A percentile compares a stretch with the other conserved stretches of the same genome.
phyloP scores from a whole-genome alignment of 1,284 basidiomycete genomes.

The Neonothopanus nambi region DNA sequence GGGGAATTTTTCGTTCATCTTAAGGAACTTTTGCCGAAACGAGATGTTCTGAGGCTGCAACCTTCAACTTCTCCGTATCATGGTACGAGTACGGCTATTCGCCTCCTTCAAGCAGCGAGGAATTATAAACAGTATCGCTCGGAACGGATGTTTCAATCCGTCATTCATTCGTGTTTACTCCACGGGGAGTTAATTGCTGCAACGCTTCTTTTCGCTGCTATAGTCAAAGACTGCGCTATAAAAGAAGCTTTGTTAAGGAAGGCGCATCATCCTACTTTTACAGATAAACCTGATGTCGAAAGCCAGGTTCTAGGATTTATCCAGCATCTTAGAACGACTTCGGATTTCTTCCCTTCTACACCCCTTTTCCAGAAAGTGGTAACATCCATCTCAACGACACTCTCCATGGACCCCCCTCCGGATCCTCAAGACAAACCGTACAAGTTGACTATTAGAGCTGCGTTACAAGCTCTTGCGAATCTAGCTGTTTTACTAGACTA shows the following conservation, averaged over 20 bases:
- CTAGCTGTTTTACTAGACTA: slow-evolving; percentile 53
- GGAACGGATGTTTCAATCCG: slow-evolving; percentile 55
- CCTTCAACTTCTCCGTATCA: slow-evolving; percentile 33
- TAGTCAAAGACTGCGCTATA: slow-evolving; percentile 60
- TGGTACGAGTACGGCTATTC: slow-evolving; percentile 49
- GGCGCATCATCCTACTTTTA: slow-evolving; percentile 19
- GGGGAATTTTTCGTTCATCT: slow-evolving; percentile 17
- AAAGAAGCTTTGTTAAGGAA: slow-evolving; percentile 33
- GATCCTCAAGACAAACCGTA: slow-evolving; percentile 11
- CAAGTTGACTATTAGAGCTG: slow-evolving; percentile 23
- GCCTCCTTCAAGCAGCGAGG: slow-evolving; percentile 55
- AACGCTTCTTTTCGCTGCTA: slow-evolving; percentile 62
- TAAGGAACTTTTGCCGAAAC: slow-evolving; percentile 20
- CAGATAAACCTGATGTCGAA: slow-evolving; percentile 2
- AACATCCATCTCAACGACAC: slow-evolving; percentile 18
- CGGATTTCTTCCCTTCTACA: neutral
- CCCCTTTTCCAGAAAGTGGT: slow-evolving; percentile 6
- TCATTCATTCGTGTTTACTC: slow-evolving; percentile 64
- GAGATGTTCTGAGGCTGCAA: slow-evolving; percentile 27
- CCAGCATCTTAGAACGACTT: neutral
- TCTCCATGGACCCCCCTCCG: slow-evolving; percentile 19
- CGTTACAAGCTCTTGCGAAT: slow-evolving; percentile 62
- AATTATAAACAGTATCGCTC: slow-evolving; percentile 54
- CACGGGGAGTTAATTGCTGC: slow-evolving; percentile 77
- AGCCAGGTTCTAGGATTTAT: neutral